A percentile compares a stretch with the other conserved stretches of the same genome.
Evolutionary conservation across 371 early-diverging fungal species (phyloP).

Genomic region (Syncephalastrum racemosum): DNA sequence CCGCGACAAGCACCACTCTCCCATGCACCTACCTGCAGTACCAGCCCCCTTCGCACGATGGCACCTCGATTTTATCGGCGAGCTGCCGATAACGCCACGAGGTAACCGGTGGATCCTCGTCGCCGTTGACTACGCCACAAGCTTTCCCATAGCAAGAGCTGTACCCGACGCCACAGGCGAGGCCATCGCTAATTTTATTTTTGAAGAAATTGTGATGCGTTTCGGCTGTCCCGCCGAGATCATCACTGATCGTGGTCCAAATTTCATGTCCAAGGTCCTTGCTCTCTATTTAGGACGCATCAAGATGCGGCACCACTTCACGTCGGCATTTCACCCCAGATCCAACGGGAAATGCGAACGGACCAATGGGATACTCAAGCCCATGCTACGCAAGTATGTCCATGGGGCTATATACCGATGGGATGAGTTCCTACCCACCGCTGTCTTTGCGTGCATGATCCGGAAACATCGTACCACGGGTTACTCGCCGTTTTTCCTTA

Average conservation of each 20-base stretch:
- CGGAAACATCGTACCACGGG: constrained; percentile 12
- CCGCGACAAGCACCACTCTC: neutral
- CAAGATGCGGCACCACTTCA: constrained; percentile 14
- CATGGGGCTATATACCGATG: constrained; percentile 7
- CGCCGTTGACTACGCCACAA: constrained; percentile 41
- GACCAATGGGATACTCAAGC: too few species aligned
- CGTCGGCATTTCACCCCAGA: constrained; percentile 22
- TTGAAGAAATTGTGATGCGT: too few species aligned
- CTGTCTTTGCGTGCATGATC: constrained; percentile 18
- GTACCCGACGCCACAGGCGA: constrained; percentile 7
- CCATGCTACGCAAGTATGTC: constrained; percentile 14
- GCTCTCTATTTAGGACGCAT: constrained; percentile 6
- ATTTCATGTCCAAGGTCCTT: constrained; percentile 23
- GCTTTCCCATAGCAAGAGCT: constrained; percentile 30
- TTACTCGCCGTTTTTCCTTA: constrained; percentile 17
- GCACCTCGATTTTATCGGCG: constrained; percentile 30
- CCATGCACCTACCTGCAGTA: neutral
- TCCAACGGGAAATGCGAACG: constrained; percentile 30
- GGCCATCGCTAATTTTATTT: constrained; percentile 7
- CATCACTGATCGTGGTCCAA: constrained; percentile 37
- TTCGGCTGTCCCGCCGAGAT: constrained; percentile 36
- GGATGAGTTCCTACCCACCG: constrained; percentile 13
- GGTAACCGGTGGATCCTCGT: constrained; percentile 22
- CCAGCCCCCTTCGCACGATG: too few species aligned
- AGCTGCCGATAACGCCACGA: constrained; percentile 12